Evolutionary conservation across 2,329 filamentous ascomycete genomes (phyloP), one percentile per base, ranked within the genome.

Genomic region (Chaetomium globosum): DNA sequence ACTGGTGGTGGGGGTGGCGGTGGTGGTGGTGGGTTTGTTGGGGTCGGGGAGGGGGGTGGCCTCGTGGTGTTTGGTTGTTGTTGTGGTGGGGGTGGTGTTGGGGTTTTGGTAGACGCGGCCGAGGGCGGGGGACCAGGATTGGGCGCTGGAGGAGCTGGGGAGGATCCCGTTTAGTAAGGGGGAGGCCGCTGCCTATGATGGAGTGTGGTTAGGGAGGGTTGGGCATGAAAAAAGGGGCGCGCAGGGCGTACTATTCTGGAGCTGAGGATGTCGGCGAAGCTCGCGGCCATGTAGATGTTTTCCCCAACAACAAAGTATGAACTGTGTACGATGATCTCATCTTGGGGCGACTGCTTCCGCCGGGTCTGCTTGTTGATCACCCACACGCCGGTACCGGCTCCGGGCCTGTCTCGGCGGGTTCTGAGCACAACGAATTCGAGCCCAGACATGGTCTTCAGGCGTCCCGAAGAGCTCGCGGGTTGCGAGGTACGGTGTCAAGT

Each of bases 351-450:
- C 16, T 81, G 78, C 77, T 88, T 87, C 66, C 83, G 80, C 58
- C 87, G 79, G 30, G 83, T 86, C 76, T 90, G 87, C 79, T 89
- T 89, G 72, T 86, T 83, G 70, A 90, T 88, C 31, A 89, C 85
- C 87, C 87, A 90, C 9, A 89, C 86, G 31, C 87, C 87, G 0
- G 87, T 89, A 26, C 82, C 82, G 46, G 77, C 79, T n/a, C 85
- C 85, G 0, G 85, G 0, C 81, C 84, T 71, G 83, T 86, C 75
- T 89, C 86, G 31, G 85, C 85, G 0, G 86, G 87, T 69, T 87
- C 85, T 89, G 84, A 46, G 85, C 85, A 60, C 86, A 59, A 88
- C 81, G 73, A 87, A 90, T 77, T 90, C 87, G 56, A 89, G 78
- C 2, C 87, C 87, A 1, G 83, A 83, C 87, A 89, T 89, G 64